These are phyloP conservation scores for Zopfia rhizophila DNA, from an alignment of 2,329 filamentous ascomycete genomes.

Conservation along the genomic window DNA sequence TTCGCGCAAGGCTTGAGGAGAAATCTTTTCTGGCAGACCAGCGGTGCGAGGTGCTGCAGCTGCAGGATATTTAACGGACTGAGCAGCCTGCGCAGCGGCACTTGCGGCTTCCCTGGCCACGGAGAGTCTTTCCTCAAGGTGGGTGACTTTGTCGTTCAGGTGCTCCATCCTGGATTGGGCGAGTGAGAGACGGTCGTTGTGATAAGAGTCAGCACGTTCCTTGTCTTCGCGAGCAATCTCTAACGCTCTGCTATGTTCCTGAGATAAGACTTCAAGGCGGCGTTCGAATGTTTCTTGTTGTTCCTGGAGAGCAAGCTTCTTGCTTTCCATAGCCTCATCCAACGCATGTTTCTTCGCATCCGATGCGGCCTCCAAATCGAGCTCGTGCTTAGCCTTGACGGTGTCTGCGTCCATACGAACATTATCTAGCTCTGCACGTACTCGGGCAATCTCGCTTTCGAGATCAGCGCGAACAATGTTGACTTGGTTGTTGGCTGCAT, in stretches of 20 bases:
- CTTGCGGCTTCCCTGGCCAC: conserved; percentile 88
- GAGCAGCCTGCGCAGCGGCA: conserved; percentile 77
- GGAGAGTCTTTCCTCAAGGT: conserved; percentile 90
- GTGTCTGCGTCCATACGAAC: conserved; percentile 83
- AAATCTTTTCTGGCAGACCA: conserved; percentile 83
- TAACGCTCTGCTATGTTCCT: conserved; percentile 71
- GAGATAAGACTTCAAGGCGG: conserved; percentile 55
- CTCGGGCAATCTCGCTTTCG: conserved; percentile 78
- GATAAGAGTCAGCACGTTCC: conserved; percentile 79
- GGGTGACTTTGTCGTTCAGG: conserved; percentile 83
- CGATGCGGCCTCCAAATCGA: conserved; percentile 83
- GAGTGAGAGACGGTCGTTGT: conserved; percentile 82
- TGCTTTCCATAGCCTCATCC: conserved; percentile 63
- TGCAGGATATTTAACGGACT: conserved; percentile 60
- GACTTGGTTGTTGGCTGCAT: conserved; percentile 84
- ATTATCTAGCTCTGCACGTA: conserved; percentile 80
- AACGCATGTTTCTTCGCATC: conserved; percentile 72
- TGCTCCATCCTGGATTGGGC: conserved; percentile 86
- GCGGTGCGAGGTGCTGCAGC: conserved; percentile 40
- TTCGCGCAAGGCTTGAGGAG: conserved; percentile 91
- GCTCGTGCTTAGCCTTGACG: conserved; percentile 81
- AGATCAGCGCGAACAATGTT: conserved; percentile 84
- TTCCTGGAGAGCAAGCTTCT: conserved; percentile 66
- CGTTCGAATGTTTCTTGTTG: conserved; percentile 55
- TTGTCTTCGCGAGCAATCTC: conserved; percentile 82